Conservation (phyloP, 768 basidiomycete genomes). For the Fomitopsis pulvina region DNA sequence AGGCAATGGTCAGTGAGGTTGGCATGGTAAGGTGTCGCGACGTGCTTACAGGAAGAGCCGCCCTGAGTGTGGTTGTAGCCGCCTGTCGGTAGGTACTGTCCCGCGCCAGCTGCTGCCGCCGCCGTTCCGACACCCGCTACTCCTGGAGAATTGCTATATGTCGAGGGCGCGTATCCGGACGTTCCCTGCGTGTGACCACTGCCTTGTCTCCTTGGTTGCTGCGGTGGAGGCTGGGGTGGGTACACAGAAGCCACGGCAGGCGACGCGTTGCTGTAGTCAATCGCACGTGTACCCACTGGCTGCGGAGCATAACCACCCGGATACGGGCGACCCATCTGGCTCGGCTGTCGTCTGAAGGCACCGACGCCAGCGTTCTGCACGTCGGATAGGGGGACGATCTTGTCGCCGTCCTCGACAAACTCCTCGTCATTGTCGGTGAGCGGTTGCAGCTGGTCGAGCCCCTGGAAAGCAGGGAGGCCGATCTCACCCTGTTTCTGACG, state of each 20-base stretch:
- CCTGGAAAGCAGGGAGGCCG: conserved; percentile 72
- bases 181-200: conserved; percentile 30
- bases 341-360: conserved; percentile 17
- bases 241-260: conserved; percentile 32
- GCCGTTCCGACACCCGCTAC: conserved; percentile 10
- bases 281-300: conserved; percentile 55
- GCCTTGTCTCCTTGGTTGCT: conserved; percentile 27
- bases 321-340: conserved; percentile 27
- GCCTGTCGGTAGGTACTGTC: conserved; percentile 29
- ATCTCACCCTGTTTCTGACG: conserved; percentile 50
- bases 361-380: conserved; percentile 19
- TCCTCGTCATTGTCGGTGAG: conserved; percentile 56
- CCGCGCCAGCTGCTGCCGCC: conserved; percentile 17
- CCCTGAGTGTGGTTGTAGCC: conserved; percentile 33
- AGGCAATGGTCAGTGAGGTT: neutral
- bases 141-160: conserved; percentile 16
- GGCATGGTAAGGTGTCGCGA: conserved; percentile 6
- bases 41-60: conserved; percentile 46
- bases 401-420: conserved; percentile 42
- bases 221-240: conserved; percentile 33
- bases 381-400: conserved; percentile 13
- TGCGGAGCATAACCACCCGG: conserved; percentile 60
- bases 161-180: conserved; percentile 6
- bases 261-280: conserved; percentile 61
- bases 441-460: conserved; percentile 55